phyloP scores from a whole-genome alignment of 495 filamentous ascomycete species.

The Neurospora hispaniola region DNA sequence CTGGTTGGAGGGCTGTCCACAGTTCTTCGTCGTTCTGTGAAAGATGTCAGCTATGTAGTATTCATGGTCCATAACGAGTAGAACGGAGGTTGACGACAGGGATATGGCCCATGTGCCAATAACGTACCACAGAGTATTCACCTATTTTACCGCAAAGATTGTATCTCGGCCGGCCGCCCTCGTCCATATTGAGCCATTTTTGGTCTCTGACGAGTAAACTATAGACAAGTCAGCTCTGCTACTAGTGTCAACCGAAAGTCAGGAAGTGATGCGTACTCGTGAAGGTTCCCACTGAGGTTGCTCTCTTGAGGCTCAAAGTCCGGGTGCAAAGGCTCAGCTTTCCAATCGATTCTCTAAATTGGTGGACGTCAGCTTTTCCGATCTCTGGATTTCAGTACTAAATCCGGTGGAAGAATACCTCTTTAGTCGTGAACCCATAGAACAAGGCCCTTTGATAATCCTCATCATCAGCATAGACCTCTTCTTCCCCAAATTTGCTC shows the following conservation, averaged over 20 bases:
- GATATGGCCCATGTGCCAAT: neutral
- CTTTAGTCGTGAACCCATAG: constrained; percentile 20
- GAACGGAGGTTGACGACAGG: neutral
- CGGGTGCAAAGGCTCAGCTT: constrained; percentile 10
- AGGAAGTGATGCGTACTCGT: constrained; percentile 13
- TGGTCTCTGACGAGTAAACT: neutral
- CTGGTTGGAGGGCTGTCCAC: constrained; percentile 27
- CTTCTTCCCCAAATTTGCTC: constrained; percentile 6
- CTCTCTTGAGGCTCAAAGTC: neutral
- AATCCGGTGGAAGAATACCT: constrained; percentile 6
- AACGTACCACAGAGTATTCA: constrained; percentile 14
- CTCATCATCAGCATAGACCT: constrained; percentile 12
- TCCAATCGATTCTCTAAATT: constrained; percentile 3
- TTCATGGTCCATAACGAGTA: neutral
- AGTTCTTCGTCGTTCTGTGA: constrained; percentile 15
- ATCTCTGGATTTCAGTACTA: neutral
- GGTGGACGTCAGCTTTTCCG: neutral
- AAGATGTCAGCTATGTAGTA: neutral
- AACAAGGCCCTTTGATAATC: constrained; percentile 23
- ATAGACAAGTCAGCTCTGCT: neutral
- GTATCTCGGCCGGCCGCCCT: constrained; percentile 12
- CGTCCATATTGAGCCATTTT: constrained; percentile 4
- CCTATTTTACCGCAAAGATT: constrained; percentile 17
- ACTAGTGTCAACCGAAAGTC: neutral
- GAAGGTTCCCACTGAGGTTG: constrained; percentile 13